These are phyloP conservation scores for Fusarium tjaetaba DNA, from an alignment of 2,329 filamentous ascomycete species.

Conservation along the genomic window DNA sequence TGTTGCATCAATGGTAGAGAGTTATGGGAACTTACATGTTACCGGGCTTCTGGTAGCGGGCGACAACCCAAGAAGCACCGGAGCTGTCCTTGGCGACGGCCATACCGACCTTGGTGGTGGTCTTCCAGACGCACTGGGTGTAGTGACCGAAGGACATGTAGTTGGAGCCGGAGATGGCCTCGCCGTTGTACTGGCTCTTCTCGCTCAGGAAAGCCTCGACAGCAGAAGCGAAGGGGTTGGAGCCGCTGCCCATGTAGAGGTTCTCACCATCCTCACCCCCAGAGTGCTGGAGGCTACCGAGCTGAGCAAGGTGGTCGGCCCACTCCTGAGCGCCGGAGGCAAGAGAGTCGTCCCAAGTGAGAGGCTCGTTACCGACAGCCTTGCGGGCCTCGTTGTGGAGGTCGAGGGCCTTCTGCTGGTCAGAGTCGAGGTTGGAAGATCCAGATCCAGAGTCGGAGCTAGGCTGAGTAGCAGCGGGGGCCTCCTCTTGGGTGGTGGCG, in stretches of 20 bases:
- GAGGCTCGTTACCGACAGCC: constrained; percentile 29
- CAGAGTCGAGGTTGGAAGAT: constrained; percentile 25
- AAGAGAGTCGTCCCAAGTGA: constrained; percentile 38
- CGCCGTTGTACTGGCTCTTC: constrained; percentile 39
- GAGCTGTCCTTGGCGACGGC: constrained; percentile 24
- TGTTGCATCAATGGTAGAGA: not conserved
- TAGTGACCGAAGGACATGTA: constrained; percentile 40
- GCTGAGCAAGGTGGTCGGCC: constrained; percentile 34
- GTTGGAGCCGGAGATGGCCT: constrained; percentile 34
- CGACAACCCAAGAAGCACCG: constrained; percentile 38
- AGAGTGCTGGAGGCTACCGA: constrained; percentile 36
- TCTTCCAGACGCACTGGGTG: constrained; percentile 41
- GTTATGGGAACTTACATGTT: constrained; percentile 37
- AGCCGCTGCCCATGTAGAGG: constrained; percentile 35
- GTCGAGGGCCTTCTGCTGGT: constrained; percentile 38
- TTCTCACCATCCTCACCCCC: constrained; percentile 37
- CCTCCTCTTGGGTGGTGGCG: not conserved
- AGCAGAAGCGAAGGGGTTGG: constrained; percentile 29
- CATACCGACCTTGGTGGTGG: constrained; percentile 42
- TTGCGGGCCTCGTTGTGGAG: constrained; percentile 41
- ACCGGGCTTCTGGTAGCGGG: constrained; percentile 38
- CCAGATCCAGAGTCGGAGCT: constrained; percentile 6
- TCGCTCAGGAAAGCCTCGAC: constrained; percentile 36
- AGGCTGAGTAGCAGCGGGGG: not conserved
- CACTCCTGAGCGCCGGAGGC: constrained; percentile 38